These are phyloP conservation scores for Spinellus fusiger DNA, from an alignment of 192 early-diverging fungal genomes.

Conservation along the genomic window DNA sequence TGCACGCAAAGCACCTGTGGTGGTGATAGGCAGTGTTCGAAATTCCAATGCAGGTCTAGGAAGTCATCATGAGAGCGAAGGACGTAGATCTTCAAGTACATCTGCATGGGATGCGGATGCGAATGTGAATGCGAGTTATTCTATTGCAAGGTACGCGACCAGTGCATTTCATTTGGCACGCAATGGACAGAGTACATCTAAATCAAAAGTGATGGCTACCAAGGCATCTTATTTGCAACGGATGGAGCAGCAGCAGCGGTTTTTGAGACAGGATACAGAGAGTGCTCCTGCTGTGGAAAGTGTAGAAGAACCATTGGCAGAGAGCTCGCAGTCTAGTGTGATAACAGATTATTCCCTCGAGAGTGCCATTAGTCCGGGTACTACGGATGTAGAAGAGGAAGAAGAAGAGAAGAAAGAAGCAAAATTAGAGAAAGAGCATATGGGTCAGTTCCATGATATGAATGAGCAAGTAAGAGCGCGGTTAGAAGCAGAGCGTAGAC, in stretches of 20 bases:
- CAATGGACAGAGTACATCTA: background rate
- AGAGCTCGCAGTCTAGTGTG: background rate
- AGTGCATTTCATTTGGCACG: background rate
- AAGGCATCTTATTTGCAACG: constrained; percentile 7
- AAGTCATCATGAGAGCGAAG: background rate
- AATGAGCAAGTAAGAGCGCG: background rate
- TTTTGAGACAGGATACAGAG: background rate
- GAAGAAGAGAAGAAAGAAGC: constrained; percentile 4
- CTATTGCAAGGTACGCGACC: background rate
- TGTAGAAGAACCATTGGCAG: constrained; percentile 1
- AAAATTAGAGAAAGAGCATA: background rate
- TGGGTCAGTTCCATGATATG: background rate
- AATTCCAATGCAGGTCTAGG: background rate
- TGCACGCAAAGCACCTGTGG: constrained; percentile 19
- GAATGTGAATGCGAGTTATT: background rate
- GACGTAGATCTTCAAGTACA: background rate
- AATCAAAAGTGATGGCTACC: background rate
- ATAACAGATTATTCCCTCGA: constrained; percentile 28
- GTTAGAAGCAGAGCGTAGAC: constrained; percentile 15
- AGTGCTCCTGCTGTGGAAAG: background rate
- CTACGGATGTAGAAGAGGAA: constrained; percentile 21
- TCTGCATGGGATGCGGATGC: background rate
- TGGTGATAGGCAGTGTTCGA: constrained; percentile 28
- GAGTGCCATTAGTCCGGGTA: constrained; percentile 24
- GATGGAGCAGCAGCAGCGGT: constrained; percentile 6